Percentiles rank a stretch among this genome's conserved stretches.
Conservation (phyloP, 139 green algal species). For the Ettlia oleoabundans region DNA sequence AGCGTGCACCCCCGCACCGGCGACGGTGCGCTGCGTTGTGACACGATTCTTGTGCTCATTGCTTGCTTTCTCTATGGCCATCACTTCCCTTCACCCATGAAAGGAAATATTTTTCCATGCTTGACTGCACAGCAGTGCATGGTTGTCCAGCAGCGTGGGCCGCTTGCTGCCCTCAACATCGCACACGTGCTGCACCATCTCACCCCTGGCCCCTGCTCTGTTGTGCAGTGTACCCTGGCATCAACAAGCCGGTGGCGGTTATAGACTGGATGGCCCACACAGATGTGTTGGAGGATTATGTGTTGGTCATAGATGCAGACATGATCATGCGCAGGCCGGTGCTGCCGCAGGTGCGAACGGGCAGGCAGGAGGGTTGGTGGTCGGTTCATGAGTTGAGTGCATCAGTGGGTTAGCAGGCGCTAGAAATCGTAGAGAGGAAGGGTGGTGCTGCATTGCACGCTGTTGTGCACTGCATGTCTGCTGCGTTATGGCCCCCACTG, state of each 20-base stretch:
- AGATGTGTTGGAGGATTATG: slow-evolving; percentile 59
- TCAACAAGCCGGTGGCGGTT: slow-evolving; percentile 81
- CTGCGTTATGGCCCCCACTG: no score
- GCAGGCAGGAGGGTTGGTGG: no score
- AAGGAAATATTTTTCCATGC: background rate
- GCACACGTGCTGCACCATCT: background rate
- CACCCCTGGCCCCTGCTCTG: background rate
- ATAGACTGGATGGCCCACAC: slow-evolving; percentile 70
- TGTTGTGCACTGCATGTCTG: no score
- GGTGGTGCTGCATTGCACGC: no score
- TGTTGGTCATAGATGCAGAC: slow-evolving; percentile 69
- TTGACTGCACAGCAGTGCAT: background rate
- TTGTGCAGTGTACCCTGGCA: slow-evolving; percentile 31
- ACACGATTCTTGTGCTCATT: no score
- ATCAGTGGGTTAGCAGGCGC: no score
- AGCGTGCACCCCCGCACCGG: slow-evolving; percentile 55
- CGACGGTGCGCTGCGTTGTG: slow-evolving; percentile 23
- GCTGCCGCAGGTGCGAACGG: slow-evolving; percentile 27
- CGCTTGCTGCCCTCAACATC: no score
- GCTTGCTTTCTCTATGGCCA: background rate
- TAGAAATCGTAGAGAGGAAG: no score
- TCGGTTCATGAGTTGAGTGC: background rate
- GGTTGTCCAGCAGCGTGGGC: background rate
- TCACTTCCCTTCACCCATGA: background rate
- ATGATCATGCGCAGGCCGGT: slow-evolving; percentile 68